Evolutionary conservation across 768 basidiomycete genomes (phyloP).

Genomic region (Lanmaoa pseudosensibilis): DNA sequence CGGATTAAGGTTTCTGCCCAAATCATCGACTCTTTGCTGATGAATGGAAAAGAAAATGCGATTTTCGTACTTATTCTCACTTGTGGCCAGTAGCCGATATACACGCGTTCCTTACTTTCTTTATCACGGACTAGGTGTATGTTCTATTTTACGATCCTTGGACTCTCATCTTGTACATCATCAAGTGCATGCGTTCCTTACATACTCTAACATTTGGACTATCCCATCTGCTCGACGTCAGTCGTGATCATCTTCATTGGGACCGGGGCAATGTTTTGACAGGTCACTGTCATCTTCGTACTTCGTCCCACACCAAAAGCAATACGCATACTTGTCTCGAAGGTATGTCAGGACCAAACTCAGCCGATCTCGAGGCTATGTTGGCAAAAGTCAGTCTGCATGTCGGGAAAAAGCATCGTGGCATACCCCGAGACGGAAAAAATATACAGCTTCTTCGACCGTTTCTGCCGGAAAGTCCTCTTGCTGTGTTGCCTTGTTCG

Average conservation of each 20-base stretch:
- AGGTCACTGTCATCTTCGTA: conserved; percentile 65
- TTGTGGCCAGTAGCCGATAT: not conserved
- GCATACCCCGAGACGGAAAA: conserved; percentile 64
- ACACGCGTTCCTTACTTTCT: conserved; percentile 18
- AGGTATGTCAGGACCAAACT: conserved; percentile 69
- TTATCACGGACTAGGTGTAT: conserved; percentile 21
- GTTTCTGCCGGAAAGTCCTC: conserved; percentile 50
- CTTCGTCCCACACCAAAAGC: conserved; percentile 86
- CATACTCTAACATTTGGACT: not conserved
- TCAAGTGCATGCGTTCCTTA: conserved; percentile 24
- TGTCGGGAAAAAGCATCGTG: conserved; percentile 3
- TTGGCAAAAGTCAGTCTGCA: conserved; percentile 13
- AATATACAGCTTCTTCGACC: conserved; percentile 66
- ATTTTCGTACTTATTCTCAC: not conserved
- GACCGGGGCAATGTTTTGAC: conserved; percentile 67
- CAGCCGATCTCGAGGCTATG: conserved; percentile 70
- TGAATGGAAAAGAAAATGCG: not conserved
- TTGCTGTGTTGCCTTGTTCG: conserved; percentile 24
- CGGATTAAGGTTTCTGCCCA: not conserved
- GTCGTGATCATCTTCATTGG: conserved; percentile 77
- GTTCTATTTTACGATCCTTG: conserved; percentile 18
- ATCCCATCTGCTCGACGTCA: conserved; percentile 34
- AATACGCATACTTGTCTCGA: conserved; percentile 69
- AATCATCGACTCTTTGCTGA: not conserved
- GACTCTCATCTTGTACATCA: conserved; percentile 35